phyloP scores from a whole-genome alignment of 78 protist species.

The Tieghemostelium lacteum region DNA sequence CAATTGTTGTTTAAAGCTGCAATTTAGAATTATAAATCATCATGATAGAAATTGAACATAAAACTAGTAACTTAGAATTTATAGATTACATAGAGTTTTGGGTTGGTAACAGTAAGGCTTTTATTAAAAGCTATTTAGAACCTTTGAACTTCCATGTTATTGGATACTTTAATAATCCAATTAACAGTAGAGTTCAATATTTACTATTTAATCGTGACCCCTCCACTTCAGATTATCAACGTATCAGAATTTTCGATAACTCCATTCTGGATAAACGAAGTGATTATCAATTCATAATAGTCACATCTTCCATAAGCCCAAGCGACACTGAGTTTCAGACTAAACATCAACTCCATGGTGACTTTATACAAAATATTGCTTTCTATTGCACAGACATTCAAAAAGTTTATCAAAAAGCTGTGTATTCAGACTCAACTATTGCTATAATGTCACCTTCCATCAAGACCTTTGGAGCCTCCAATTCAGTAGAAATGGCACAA shows the following conservation, averaged over 20 bases:
- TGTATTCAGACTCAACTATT: no score
- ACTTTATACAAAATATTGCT: slow-evolving; percentile 50
- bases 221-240: neutral
- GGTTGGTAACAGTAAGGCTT: slow-evolving; percentile 55
- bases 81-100: slow-evolving; percentile 53
- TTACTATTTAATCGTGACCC: slow-evolving; percentile 7
- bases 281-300: slow-evolving; percentile 13
- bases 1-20: no score
- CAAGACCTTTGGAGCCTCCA: no score
- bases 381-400: slow-evolving; percentile 40
- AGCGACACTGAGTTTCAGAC: slow-evolving; percentile 11
- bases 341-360: slow-evolving; percentile 40
- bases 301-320: slow-evolving; percentile 16
- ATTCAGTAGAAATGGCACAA: no score
- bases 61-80: no score
- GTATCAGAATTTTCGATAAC: no score
- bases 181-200: neutral
- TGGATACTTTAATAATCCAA: neutral
- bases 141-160: slow-evolving; percentile 43
- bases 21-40: no score
- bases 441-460: no score
- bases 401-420: no score
- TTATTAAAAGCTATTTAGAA: slow-evolving; percentile 42
- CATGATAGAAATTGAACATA: no score
- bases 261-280: neutral